These are phyloP conservation scores for Epichloe gansuensis DNA, from an alignment of 2,329 filamentous ascomycete species.

Conservation along the genomic window DNA sequence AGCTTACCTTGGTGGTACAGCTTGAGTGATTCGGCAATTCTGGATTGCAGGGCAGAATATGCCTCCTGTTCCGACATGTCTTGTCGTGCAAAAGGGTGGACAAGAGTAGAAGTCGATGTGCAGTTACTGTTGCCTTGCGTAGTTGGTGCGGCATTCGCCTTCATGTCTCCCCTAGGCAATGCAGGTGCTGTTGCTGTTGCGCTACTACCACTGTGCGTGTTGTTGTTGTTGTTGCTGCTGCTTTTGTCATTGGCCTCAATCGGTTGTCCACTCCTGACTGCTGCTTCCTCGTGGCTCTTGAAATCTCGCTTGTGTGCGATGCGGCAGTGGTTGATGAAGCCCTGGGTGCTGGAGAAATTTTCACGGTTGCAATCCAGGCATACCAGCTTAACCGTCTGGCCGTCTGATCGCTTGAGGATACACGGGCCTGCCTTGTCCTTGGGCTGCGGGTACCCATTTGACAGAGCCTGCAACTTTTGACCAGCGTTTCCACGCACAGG, in stretches of 20 bases:
- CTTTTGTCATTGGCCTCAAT: constrained; percentile 39
- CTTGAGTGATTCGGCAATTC: constrained; percentile 41
- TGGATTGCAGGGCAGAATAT: constrained; percentile 35
- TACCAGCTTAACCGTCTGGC: constrained; percentile 75
- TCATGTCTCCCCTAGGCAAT: constrained; percentile 12
- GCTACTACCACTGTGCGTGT: not conserved
- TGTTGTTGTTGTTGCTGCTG: not conserved
- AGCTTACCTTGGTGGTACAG: constrained; percentile 39
- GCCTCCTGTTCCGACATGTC: constrained; percentile 42
- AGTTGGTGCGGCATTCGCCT: constrained; percentile 5
- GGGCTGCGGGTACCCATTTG: constrained; percentile 56
- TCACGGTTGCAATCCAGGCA: constrained; percentile 80
- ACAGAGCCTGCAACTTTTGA: constrained; percentile 55
- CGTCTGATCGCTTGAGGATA: constrained; percentile 74
- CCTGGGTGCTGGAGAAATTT: constrained; percentile 91
- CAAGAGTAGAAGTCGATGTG: constrained; percentile 9
- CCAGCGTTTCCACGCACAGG: constrained; percentile 36
- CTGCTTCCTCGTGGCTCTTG: constrained; percentile 91
- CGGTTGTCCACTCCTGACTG: constrained; percentile 71
- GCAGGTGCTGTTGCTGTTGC: constrained; percentile 1
- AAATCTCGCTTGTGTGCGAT: constrained; percentile 90
- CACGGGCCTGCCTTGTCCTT: constrained; percentile 76
- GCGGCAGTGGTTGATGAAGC: constrained; percentile 98
- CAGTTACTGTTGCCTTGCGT: constrained; percentile 1
- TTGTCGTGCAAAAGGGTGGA: constrained; percentile 23